Base-by-base conservation (phyloP, 768 basidiomycete species). In the Phlegmacium glaucopus region DNA sequence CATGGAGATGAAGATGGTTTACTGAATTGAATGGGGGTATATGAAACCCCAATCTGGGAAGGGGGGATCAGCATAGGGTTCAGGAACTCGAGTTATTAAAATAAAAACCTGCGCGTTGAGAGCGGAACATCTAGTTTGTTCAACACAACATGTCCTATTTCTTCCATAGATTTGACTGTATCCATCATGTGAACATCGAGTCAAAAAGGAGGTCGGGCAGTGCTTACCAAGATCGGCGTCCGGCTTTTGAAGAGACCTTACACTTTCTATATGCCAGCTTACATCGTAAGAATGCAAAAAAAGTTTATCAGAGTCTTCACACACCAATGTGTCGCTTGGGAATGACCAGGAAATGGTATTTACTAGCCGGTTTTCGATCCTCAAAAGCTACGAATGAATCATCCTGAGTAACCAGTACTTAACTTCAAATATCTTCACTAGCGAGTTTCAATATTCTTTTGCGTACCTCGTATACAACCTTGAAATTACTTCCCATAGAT, bases 11-110 rank as follows among this genome's bases (percentile, higher is more conserved):
- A 12, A 91, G 70, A 59, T 91, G 88, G 29, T 79, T 59, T 5
- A 90, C 74, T 28, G 81, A 83, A 48, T 78, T 83, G 63, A 85
- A 87, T 0, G 89, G 89, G 0, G 88, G 85, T 44, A 90, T 86
- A 59, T 91, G 88, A 58, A 90, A 91, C 1, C 89, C 88, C 68
- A 90, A 71, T 51, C 89, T 89, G 47, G 29, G 45, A 40, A n/a
- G n/a, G n/a, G n/a, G n/a, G n/a, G 11, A 28, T 59, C 56, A 43
- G 17, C 32, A 35, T 56, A 29, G 47, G 41, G 42, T 38, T 32
- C 22, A 44, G 26, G 25, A 9, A 18, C 18, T 18, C 25, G 11
- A 25, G 9, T 4, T 16, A 49, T 27, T 46, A 44, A 13, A 22
- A 39, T 8, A 9, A 5, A 34, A 30, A 83, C 85, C 70, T 74